Conservation (phyloP, 495 filamentous ascomycete species). For the Daldinia childiae region DNA sequence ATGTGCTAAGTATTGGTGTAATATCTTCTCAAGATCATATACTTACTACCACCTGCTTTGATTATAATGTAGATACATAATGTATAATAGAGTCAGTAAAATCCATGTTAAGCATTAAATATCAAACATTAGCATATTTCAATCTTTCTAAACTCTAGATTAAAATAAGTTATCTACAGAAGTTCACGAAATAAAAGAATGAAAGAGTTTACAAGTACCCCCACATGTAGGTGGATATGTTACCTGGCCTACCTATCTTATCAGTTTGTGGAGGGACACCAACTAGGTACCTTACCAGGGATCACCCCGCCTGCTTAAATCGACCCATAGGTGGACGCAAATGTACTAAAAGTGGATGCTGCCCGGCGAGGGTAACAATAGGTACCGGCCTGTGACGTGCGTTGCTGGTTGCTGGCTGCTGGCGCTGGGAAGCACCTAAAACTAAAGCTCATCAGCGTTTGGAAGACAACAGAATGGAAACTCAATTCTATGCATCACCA, state of each 20-base stretch:
- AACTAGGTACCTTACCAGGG: constrained; percentile 10
- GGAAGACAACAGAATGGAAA: constrained; percentile 17
- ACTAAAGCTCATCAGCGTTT: constrained; percentile 13
- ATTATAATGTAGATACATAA: too few species aligned
- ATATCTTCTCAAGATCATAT: neutral
- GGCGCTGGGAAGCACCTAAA: constrained; percentile 1
- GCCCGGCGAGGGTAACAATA: neutral
- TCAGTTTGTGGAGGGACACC: neutral
- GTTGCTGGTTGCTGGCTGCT: too few species aligned
- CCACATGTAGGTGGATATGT: neutral
- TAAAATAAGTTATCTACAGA: too few species aligned
- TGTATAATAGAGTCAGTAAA: too few species aligned
- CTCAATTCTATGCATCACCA: neutral
- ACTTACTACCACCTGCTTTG: too few species aligned
- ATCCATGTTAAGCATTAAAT: too few species aligned
- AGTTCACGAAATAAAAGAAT: too few species aligned
- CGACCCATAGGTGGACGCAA: neutral
- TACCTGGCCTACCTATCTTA: constrained; percentile 8
- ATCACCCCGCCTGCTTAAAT: constrained; percentile 22
- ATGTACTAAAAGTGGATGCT: constrained; percentile 13
- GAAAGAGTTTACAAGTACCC: neutral
- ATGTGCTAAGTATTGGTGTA: neutral
- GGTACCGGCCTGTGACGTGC: constrained; percentile 30
- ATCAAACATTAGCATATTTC: too few species aligned
- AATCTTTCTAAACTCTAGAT: too few species aligned